Evolutionary conservation across 148 eudicot species (phyloP).

Genomic region (Vaccinium myrtillus): DNA sequence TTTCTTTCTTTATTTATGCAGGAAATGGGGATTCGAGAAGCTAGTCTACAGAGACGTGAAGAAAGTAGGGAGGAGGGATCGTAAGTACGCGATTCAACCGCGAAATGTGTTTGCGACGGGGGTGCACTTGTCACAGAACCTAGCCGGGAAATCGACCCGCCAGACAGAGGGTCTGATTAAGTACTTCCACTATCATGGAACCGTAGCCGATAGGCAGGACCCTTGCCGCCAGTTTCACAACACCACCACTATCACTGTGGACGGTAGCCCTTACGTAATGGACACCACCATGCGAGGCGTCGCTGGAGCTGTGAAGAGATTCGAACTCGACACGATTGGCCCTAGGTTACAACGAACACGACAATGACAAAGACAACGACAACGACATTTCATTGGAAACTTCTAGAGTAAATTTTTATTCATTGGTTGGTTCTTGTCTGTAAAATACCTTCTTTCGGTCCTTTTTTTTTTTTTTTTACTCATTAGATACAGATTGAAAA

Average conservation of each 20-base stretch:
- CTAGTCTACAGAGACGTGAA: constrained; percentile 63
- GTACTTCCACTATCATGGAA: constrained; percentile 83
- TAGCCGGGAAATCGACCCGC: constrained; percentile 46
- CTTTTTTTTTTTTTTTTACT: no score
- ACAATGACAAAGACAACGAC: constrained; percentile 43
- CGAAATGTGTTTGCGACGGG: constrained; percentile 72
- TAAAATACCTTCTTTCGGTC: background rate
- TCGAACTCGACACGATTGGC: constrained; percentile 64
- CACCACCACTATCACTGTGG: constrained; percentile 25
- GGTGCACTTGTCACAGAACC: constrained; percentile 73
- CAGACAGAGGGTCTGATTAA: constrained; percentile 43
- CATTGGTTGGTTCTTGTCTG: background rate
- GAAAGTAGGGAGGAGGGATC: constrained; percentile 58
- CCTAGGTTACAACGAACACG: constrained; percentile 42
- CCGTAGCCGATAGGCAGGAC: constrained; percentile 54
- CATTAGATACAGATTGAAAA: background rate
- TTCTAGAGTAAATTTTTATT: background rate
- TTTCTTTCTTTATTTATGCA: constrained; percentile 4
- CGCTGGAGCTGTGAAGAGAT: constrained; percentile 55
- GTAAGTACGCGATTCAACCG: constrained; percentile 79
- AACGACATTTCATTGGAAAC: background rate
- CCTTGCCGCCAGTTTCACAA: constrained; percentile 55
- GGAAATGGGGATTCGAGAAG: constrained; percentile 94
- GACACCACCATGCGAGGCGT: constrained; percentile 48
- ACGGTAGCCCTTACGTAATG: constrained; percentile 45